Base-by-base conservation (phyloP, 129 eudicot genomes). In the Tagetes patula region DNA sequence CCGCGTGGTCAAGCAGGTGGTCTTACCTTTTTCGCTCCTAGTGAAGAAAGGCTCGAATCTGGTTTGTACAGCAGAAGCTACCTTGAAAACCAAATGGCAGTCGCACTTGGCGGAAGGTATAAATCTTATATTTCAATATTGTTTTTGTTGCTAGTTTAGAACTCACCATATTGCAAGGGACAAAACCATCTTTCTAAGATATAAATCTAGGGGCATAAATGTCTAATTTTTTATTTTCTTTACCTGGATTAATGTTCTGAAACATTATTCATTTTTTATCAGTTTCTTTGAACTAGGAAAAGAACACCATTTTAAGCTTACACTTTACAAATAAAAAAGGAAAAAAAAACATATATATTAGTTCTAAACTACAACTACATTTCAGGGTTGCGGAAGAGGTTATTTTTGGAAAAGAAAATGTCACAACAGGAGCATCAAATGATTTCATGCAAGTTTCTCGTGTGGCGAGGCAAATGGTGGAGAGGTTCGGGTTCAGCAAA, bases 1-100 rank as follows among this genome's bases (percentile, higher is more conserved):
- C 98, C 98, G 60, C 98, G 98, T 82, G 98, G 98, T 62, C 98
- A 93, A 81, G 98, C 98, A 8, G 98, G 98, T 5, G 98, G 98
- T 56, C 93, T 94, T 55, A 94, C 98, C 47, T 94, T 94, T 75
- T 94, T 94, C 38, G 98, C 98, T 43, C 98, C 98, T 46, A 90
- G 96, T 58, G 98, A 94, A 78, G 98, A 94, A 83, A 82, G 98
- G 70, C 96, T 94, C 8, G 98, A 93, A 66, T 94, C 98, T 14
- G 98, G 98, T 46, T 84, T 94, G 70, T 94, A 94, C 83, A 93
- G 96, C 77, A 81, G 96, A 82, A 93, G 98, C 79, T 90, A 93
- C 86, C 86, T 87, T 12, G 98, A 92, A 73, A 89, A 92, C 81
- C 98, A 92, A 80, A 92, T 92, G 98, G 98, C 96, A 0, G 98